These are phyloP conservation scores for Amanita exitialis DNA, from an alignment of 768 basidiomycete species.

Conservation along the genomic window DNA sequence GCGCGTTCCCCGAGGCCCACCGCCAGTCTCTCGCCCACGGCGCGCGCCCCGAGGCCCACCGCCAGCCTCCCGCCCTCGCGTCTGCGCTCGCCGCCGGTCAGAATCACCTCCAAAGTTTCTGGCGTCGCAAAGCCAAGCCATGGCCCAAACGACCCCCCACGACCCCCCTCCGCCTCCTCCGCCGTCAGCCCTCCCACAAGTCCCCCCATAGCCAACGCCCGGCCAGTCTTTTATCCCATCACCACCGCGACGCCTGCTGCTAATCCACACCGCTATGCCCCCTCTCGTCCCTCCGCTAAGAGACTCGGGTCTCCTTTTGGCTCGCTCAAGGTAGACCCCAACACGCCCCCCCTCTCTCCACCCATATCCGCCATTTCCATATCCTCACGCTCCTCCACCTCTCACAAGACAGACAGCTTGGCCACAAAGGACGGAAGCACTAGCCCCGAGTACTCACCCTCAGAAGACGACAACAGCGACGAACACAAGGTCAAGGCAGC, in stretches of 20 bases:
- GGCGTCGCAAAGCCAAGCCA: slow-evolving; percentile 28
- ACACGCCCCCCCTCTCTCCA: slow-evolving; percentile 45
- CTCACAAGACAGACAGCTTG: slow-evolving; percentile 30
- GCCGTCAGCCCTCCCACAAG: slow-evolving; percentile 17
- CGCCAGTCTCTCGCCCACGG: slow-evolving; percentile 23
- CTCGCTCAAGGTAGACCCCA: slow-evolving; percentile 39
- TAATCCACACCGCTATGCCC: slow-evolving; percentile 45
- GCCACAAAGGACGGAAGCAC: slow-evolving; percentile 24
- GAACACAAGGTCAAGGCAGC: slow-evolving; percentile 53
- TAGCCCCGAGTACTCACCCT: slow-evolving; percentile 12
- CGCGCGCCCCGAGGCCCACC: too few relatives aligned
- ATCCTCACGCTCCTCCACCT: slow-evolving; percentile 68
- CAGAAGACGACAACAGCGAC: slow-evolving; percentile 19
- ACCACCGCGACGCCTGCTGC: slow-evolving; percentile 45
- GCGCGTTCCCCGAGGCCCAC: slow-evolving; percentile 29
- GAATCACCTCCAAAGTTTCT: slow-evolving; percentile 57
- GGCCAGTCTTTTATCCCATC: slow-evolving; percentile 40
- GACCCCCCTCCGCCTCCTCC: slow-evolving; percentile 30
- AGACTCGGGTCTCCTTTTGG: slow-evolving; percentile 13
- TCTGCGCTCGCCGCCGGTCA: slow-evolving; percentile 20
- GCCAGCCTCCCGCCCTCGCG: slow-evolving; percentile 22
- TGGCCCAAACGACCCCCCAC: slow-evolving; percentile 14
- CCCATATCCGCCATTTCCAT: slow-evolving; percentile 64
- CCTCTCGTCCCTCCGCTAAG: slow-evolving; percentile 16
- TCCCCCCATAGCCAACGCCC: slow-evolving; percentile 15